A percentile compares a stretch with the other conserved stretches of the same genome.
These are phyloP conservation scores for Bauhinia variegata DNA, from an alignment of 306 rosid species.

Conservation along the genomic window DNA sequence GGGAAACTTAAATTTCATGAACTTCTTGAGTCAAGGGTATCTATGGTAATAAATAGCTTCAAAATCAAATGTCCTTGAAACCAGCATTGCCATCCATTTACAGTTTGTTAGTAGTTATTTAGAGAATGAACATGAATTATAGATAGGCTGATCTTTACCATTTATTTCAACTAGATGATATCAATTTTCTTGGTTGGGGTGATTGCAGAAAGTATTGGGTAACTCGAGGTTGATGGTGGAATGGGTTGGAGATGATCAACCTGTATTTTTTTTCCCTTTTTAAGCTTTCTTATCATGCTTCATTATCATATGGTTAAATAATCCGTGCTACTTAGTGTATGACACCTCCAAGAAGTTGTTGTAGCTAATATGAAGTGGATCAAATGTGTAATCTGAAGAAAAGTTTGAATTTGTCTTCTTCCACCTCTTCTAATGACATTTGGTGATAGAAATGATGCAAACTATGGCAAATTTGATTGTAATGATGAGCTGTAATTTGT, in stretches of 20 bases:
- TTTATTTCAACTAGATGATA: neutral
- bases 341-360: neutral
- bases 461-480: too few relatives aligned
- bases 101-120: neutral
- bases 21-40: constrained; percentile 15
- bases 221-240: neutral
- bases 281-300: neutral
- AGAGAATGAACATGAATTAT: neutral
- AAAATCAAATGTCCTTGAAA: constrained; percentile 1
- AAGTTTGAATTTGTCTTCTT: neutral
- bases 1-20: neutral
- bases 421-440: neutral
- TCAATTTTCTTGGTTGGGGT: neutral
- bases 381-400: constrained; percentile 1
- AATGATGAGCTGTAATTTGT: too few relatives aligned
- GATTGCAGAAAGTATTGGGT: neutral
- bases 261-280: neutral
- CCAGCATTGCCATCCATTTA: neutral
- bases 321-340: neutral
- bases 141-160: neutral
- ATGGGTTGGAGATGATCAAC: neutral
- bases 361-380: neutral
- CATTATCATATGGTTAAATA: neutral
- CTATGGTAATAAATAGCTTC: neutral
- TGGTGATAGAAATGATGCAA: neutral